phyloP scores from a whole-genome alignment of 2,329 filamentous ascomycete genomes.

The Exserohilum rostratum region DNA sequence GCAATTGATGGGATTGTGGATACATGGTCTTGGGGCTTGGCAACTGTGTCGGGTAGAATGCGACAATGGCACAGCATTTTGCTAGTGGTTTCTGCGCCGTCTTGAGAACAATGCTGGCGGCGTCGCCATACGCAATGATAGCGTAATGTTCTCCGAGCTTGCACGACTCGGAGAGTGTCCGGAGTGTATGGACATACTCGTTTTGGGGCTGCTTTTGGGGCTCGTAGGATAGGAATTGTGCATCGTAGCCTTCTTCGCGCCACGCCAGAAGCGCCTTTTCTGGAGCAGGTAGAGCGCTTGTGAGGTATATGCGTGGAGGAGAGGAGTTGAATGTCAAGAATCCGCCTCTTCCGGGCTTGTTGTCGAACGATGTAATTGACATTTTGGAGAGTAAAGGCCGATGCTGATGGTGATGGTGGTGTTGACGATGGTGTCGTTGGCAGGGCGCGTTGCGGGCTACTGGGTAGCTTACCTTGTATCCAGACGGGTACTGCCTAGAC shows the following conservation, averaged over 20 bases:
- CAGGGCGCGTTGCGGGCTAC: background rate
- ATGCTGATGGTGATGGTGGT: background rate
- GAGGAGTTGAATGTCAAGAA: conserved; percentile 48
- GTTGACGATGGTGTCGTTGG: background rate
- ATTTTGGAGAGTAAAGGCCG: conserved; percentile 14
- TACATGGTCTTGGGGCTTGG: conserved; percentile 48
- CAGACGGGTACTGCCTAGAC: background rate
- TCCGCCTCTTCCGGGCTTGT: conserved; percentile 28
- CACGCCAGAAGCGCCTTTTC: conserved; percentile 47
- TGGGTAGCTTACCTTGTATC: background rate
- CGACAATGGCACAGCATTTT: conserved; percentile 49
- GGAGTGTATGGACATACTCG: conserved; percentile 41
- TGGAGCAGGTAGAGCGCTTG: conserved; percentile 48
- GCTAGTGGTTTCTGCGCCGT: conserved; percentile 50
- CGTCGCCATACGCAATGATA: conserved; percentile 49
- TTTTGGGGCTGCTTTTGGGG: conserved; percentile 26
- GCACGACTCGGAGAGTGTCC: conserved; percentile 49
- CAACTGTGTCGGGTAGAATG: conserved; percentile 52
- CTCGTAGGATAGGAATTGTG: conserved; percentile 47
- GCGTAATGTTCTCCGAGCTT: conserved; percentile 46
- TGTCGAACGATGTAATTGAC: conserved; percentile 37
- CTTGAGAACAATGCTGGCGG: conserved; percentile 50
- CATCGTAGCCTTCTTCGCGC: conserved; percentile 52
- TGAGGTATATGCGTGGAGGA: conserved; percentile 49
- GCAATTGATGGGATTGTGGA: conserved; percentile 46